Evolutionary conservation across 1,139 yeast species (phyloP).

Genomic region (Geotrichum europaeum): DNA sequence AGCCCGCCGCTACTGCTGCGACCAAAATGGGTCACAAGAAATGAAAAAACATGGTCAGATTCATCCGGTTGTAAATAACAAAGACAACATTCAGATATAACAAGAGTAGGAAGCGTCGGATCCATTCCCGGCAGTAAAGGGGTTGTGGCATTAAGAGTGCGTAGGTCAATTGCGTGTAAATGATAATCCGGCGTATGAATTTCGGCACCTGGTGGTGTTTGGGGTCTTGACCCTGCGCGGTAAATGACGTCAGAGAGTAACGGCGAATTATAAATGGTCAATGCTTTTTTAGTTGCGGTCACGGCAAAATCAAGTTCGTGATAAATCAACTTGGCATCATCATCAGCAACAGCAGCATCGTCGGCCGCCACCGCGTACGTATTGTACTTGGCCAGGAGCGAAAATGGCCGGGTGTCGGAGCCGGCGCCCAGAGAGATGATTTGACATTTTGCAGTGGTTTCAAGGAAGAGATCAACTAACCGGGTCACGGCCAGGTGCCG

Average conservation of each 20-base stretch:
- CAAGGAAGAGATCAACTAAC: slow-evolving; percentile 48
- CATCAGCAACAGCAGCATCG: not conserved
- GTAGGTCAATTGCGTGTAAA: slow-evolving; percentile 51
- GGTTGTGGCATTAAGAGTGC: slow-evolving; percentile 30
- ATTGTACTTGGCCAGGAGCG: slow-evolving; percentile 34
- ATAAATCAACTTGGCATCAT: slow-evolving; percentile 37
- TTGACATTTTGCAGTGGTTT: slow-evolving; percentile 39
- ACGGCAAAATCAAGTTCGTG: slow-evolving; percentile 74
- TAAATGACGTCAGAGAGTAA: slow-evolving; percentile 27
- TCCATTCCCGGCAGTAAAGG: slow-evolving; percentile 33
- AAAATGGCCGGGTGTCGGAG: slow-evolving; percentile 77
- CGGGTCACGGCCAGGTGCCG: slow-evolving; percentile 60
- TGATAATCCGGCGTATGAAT: slow-evolving; percentile 47
- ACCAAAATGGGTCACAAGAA: slow-evolving; percentile 24
- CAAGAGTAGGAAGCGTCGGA: slow-evolving; percentile 51
- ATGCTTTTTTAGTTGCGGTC: slow-evolving; percentile 54
- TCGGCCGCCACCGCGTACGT: too few relatives aligned
- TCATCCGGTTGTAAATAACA: slow-evolving; percentile 66
- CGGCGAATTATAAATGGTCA: slow-evolving; percentile 39
- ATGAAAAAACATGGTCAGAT: slow-evolving; percentile 47
- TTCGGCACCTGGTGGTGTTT: slow-evolving; percentile 25
- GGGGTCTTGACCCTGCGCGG: not conserved
- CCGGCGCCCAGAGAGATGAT: slow-evolving; percentile 91
- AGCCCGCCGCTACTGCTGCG: slow-evolving; percentile 17
- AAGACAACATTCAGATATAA: slow-evolving; percentile 83